These are phyloP conservation scores for Lactarius pseudohatsudake DNA, from an alignment of 768 basidiomycete genomes.

Conservation along the genomic window DNA sequence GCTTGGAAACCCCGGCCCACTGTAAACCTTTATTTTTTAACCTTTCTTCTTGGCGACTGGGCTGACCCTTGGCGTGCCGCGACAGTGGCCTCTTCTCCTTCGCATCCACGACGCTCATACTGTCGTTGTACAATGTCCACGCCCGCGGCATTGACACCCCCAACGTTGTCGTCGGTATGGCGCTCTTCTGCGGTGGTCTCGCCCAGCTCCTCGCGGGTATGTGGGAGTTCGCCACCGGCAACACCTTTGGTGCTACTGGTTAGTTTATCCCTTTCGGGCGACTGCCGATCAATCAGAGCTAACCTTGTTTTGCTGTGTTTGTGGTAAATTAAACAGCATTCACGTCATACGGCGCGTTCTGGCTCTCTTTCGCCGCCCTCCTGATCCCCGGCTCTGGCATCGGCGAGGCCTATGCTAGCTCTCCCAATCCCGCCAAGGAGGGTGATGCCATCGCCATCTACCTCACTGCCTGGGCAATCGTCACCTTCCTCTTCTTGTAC, in stretches of 20 bases:
- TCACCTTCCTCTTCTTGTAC: slow-evolving; percentile 70
- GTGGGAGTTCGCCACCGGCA: slow-evolving; percentile 63
- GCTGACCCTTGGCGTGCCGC: slow-evolving; percentile 55
- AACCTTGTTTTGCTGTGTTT: slow-evolving; percentile 33
- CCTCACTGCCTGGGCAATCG: slow-evolving; percentile 69
- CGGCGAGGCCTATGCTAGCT: slow-evolving; percentile 45
- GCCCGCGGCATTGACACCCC: slow-evolving; percentile 54
- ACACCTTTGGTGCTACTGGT: slow-evolving; percentile 74
- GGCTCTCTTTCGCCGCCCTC: slow-evolving; percentile 79
- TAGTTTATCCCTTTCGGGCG: slow-evolving; percentile 33
- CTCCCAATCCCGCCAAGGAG: slow-evolving; percentile 38
- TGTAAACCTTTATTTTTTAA: slow-evolving; percentile 48
- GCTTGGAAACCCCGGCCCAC: slow-evolving; percentile 50
- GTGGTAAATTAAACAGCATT: slow-evolving; percentile 56
- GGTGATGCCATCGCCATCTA: slow-evolving; percentile 68
- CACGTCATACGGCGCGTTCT: slow-evolving; percentile 83
- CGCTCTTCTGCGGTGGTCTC: slow-evolving; percentile 79
- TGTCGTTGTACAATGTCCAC: slow-evolving; percentile 72
- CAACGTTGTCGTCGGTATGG: slow-evolving; percentile 85
- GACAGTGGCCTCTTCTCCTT: slow-evolving; percentile 80
- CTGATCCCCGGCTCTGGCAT: slow-evolving; percentile 71
- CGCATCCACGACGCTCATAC: slow-evolving; percentile 79
- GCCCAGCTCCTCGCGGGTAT: slow-evolving; percentile 86
- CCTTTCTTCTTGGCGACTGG: slow-evolving; percentile 53
- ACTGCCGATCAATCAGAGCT: not conserved